Conservation (phyloP, 148 eudicot species). For the Pouteria glomerata region DNA sequence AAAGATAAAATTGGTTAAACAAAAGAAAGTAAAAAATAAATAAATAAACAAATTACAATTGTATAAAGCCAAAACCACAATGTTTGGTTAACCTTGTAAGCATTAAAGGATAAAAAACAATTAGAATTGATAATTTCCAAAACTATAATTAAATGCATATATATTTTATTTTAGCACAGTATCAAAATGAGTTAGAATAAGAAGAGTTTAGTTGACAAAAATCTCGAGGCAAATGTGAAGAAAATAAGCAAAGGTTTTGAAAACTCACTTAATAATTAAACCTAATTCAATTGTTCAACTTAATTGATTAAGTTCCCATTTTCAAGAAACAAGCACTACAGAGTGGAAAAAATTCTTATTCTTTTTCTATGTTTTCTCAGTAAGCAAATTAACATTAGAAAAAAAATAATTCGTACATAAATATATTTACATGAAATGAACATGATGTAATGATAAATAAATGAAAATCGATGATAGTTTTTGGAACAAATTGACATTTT, state of each 20-base stretch:
- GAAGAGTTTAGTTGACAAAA: not conserved
- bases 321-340: not conserved
- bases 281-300: not conserved
- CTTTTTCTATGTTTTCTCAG: not conserved
- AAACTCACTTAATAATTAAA: not conserved
- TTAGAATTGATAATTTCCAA: not conserved
- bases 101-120: constrained; percentile 1
- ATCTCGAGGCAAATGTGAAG: not conserved
- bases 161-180: not conserved
- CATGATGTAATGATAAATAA: not conserved
- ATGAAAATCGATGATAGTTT: not conserved
- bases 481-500: not conserved
- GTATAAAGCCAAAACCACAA: constrained; percentile 80
- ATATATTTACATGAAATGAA: too few species aligned
- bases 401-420: not conserved
- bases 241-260: not conserved
- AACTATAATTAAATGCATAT: too few species aligned
- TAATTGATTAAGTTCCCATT: not conserved
- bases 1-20: not conserved
- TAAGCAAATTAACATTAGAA: not conserved
- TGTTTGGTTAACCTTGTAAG: constrained; percentile 69
- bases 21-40: not conserved
- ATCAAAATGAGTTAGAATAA: not conserved
- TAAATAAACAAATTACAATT: constrained; percentile 70
- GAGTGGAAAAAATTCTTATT: not conserved